These are phyloP conservation scores for Aspergillus biplanus DNA, from an alignment of 495 filamentous ascomycete genomes.

Conservation along the genomic window DNA sequence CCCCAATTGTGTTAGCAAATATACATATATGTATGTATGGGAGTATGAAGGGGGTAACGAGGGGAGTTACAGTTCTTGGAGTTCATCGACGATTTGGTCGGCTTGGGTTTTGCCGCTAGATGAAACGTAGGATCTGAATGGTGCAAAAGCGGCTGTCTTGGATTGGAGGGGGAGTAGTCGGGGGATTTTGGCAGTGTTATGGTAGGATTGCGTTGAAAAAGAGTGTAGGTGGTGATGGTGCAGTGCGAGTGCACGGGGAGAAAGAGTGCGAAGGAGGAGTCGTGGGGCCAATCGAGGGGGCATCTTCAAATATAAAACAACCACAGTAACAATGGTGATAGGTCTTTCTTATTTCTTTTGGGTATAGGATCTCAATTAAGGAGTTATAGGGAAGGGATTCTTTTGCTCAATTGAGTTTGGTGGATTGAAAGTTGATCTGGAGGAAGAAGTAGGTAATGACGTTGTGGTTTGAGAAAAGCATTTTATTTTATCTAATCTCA, in stretches of 20 bases:
- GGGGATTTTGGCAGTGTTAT: background rate
- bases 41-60: background rate
- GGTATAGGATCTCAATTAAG: too few relatives aligned
- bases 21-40: background rate
- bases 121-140: constrained; percentile 2
- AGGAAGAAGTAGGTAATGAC: background rate
- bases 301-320: background rate
- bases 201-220: background rate
- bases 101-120: constrained; percentile 29
- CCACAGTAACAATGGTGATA: too few relatives aligned
- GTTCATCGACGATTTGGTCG: constrained; percentile 46
- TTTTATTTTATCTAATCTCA: background rate
- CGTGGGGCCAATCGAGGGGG: background rate
- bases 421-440: background rate
- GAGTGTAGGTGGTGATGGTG: background rate
- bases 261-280: background rate
- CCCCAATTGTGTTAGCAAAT: constrained; percentile 2
- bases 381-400: too few relatives aligned
- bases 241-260: too few relatives aligned
- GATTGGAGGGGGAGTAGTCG: background rate
- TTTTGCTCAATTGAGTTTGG: too few relatives aligned
- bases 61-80: constrained; percentile 42
- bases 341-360: too few relatives aligned
- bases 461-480: background rate
- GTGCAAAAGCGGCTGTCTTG: background rate